A percentile compares a stretch with the other conserved stretches of the same genome.
These are phyloP conservation scores for Bruguiera gymnorhiza DNA, from an alignment of 345 rosid genomes.

Conservation along the genomic window DNA sequence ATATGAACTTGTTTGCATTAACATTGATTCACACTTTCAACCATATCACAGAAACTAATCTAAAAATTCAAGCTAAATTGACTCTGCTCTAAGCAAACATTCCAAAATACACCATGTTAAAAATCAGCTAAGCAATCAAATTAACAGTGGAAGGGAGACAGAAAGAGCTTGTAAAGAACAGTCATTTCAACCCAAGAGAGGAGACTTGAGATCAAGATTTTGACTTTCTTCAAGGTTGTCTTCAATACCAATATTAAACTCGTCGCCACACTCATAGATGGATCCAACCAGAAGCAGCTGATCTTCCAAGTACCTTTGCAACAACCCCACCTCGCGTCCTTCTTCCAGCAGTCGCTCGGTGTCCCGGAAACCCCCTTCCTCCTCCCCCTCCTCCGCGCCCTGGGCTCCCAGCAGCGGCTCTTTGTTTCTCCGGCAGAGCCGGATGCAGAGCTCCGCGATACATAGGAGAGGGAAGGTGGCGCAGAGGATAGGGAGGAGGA, in stretches of 20 bases:
- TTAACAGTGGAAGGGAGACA: no score
- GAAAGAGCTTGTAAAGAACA: neutral
- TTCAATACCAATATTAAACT: neutral
- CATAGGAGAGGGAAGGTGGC: constrained; percentile 50
- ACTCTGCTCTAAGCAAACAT: no score
- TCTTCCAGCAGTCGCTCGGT: constrained; percentile 34
- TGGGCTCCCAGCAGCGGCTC: constrained; percentile 1
- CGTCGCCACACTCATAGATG: constrained; percentile 47
- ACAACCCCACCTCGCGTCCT: constrained; percentile 37
- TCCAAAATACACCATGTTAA: no score
- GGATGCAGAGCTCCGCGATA: constrained; percentile 42
- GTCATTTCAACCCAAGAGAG: constrained; percentile 38
- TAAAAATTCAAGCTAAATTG: no score
- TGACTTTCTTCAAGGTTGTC: constrained; percentile 13
- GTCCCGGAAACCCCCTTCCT: constrained; percentile 35
- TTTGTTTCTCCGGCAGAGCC: constrained; percentile 30
- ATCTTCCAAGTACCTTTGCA: constrained; percentile 67
- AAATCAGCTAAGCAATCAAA: no score
- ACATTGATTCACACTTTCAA: no score
- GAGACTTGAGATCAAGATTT: constrained; percentile 26
- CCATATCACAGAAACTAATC: no score
- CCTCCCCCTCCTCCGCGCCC: constrained; percentile 21
- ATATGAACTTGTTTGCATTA: no score
- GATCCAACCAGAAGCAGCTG: constrained; percentile 52
- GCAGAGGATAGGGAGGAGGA: constrained; percentile 53